A percentile compares a stretch with the other conserved stretches of the same genome.
Evolutionary conservation across 208 protist species (phyloP).

Genomic region (Acanthamoeba lenticulata): DNA sequence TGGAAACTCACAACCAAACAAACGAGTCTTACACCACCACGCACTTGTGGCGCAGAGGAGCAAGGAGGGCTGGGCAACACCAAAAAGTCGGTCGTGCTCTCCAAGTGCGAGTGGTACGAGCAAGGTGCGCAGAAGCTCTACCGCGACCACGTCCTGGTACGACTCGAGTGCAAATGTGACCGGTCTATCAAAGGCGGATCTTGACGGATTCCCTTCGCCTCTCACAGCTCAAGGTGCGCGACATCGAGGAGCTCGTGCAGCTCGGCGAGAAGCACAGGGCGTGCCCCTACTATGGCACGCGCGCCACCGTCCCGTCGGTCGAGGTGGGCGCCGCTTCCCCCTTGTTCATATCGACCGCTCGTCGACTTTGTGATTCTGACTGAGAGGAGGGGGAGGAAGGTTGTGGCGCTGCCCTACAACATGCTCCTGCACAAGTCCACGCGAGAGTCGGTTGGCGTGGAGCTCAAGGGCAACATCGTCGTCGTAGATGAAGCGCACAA

Average conservation of each 20-base stretch:
- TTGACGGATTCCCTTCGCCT: background rate
- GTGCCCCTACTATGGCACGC: constrained; percentile 82
- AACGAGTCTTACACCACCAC: background rate
- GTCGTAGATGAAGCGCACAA: constrained; percentile 97
- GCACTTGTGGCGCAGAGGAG: background rate
- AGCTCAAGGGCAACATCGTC: constrained; percentile 89
- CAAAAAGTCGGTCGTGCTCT: constrained; percentile 31
- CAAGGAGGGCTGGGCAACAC: background rate
- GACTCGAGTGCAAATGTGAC: background rate
- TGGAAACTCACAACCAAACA: background rate
- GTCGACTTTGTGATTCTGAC: background rate
- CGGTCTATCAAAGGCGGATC: background rate
- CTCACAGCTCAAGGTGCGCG: constrained; percentile 67
- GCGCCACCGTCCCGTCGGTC: constrained; percentile 12
- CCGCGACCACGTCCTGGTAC: constrained; percentile 56
- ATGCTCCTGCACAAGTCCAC: constrained; percentile 79
- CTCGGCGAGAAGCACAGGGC: constrained; percentile 60
- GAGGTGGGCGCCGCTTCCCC: background rate
- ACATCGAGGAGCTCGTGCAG: constrained; percentile 84
- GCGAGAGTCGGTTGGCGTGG: constrained; percentile 75
- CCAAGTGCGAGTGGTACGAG: constrained; percentile 44
- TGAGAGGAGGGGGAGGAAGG: too few relatives aligned
- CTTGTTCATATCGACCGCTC: background rate
- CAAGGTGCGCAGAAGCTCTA: constrained; percentile 16
- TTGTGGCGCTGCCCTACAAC: constrained; percentile 78